These are phyloP conservation scores for Trematosphaeria pertusa DNA, from an alignment of 2,329 filamentous ascomycete species.

Conservation along the genomic window DNA sequence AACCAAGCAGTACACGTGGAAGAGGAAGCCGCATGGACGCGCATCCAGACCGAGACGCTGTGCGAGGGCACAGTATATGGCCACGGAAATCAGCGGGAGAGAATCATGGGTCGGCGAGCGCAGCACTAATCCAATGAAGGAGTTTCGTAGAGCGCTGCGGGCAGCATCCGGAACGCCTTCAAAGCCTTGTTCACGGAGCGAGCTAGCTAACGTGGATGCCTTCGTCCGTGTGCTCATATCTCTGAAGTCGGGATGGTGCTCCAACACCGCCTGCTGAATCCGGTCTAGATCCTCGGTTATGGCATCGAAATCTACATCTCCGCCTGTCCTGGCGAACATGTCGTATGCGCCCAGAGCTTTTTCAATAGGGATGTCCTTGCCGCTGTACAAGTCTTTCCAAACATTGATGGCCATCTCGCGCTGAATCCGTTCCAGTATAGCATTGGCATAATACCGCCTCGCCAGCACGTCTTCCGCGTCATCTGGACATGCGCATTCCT, in stretches of 20 bases:
- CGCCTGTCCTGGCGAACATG: slow-evolving; percentile 81
- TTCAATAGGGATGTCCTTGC: slow-evolving; percentile 69
- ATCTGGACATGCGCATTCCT: slow-evolving; percentile 67
- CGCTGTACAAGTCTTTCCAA: slow-evolving; percentile 68
- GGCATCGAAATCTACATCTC: slow-evolving; percentile 75
- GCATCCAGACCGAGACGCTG: slow-evolving; percentile 76
- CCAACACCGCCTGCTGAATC: slow-evolving; percentile 64
- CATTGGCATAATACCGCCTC: slow-evolving; percentile 76
- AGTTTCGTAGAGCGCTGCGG: slow-evolving; percentile 84
- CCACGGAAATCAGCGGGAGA: slow-evolving; percentile 83
- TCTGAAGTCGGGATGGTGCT: slow-evolving; percentile 60
- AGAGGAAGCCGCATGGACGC: slow-evolving; percentile 80
- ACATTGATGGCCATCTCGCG: slow-evolving; percentile 78
- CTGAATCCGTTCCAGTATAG: slow-evolving; percentile 80
- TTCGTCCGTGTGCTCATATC: slow-evolving; percentile 68
- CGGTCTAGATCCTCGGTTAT: slow-evolving; percentile 67
- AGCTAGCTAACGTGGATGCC: slow-evolving; percentile 72
- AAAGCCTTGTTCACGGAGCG: slow-evolving; percentile 72
- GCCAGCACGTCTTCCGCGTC: slow-evolving; percentile 77
- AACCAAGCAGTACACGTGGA: slow-evolving; percentile 84
- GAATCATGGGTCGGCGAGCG: slow-evolving; percentile 76
- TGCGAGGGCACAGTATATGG: slow-evolving; percentile 85
- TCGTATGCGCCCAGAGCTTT: slow-evolving; percentile 83
- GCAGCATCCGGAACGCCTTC: slow-evolving; percentile 74
- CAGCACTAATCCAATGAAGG: slow-evolving; percentile 83